These are phyloP conservation scores for Citrullus mucosospermus DNA, from an alignment of 306 rosid genomes.

Conservation along the genomic window DNA sequence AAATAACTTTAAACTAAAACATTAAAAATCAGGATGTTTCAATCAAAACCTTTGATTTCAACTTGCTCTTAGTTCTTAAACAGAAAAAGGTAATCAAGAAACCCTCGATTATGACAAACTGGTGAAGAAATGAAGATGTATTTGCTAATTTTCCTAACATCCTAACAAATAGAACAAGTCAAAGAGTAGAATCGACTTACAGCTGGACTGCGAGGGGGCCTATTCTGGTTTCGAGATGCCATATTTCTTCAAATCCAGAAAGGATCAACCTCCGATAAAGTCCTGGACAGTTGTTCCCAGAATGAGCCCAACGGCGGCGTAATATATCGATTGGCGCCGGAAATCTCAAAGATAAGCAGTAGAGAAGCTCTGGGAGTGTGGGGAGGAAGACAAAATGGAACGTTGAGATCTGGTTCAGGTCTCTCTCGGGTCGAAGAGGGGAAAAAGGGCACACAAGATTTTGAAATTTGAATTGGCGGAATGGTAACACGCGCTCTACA, in stretches of 20 bases:
- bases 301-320: not conserved
- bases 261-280: not conserved
- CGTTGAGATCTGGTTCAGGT: conserved; percentile 4
- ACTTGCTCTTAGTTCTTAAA: not conserved
- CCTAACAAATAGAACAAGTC: not conserved
- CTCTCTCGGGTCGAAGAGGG: not conserved
- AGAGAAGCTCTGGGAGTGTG: not conserved
- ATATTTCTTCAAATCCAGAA: conserved; percentile 15
- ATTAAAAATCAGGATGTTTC: not conserved
- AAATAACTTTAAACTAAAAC: not conserved
- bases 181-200: conserved; percentile 21
- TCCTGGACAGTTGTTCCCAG: not conserved
- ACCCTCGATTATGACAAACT: not conserved
- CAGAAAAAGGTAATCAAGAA: not conserved
- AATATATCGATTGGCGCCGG: not conserved
- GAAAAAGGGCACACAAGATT: not conserved
- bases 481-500: not conserved
- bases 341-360: not conserved
- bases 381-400: not conserved
- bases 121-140: not conserved
- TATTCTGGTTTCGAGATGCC: conserved; percentile 77
- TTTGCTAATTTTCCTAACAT: not conserved
- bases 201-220: conserved; percentile 65
- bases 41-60: not conserved
- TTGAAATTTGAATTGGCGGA: conserved; percentile 12